Evolutionary conservation across 1,284 basidiomycete genomes (phyloP).

Genomic region (Chiua sp.): DNA sequence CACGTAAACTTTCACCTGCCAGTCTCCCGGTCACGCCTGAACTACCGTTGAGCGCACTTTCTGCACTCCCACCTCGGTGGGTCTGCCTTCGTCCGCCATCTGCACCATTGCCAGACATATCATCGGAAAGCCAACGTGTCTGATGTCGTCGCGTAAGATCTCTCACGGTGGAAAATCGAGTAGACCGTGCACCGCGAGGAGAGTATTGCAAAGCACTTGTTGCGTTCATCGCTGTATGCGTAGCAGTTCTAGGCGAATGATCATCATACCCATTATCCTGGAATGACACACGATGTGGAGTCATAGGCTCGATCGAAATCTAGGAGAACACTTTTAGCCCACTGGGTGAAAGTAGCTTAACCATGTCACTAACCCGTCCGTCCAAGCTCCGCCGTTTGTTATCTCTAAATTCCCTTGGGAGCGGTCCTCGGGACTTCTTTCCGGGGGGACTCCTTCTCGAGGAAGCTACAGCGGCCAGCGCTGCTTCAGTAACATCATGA

Average conservation of each 20-base stretch:
- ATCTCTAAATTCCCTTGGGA: constrained; percentile 67
- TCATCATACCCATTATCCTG: constrained; percentile 24
- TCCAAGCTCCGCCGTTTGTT: constrained; percentile 43
- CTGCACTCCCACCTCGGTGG: constrained; percentile 66
- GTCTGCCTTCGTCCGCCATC: constrained; percentile 50
- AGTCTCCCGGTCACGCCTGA: constrained; percentile 54
- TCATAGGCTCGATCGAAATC: constrained; percentile 32
- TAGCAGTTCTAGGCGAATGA: constrained; percentile 23
- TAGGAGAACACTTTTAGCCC: constrained; percentile 15
- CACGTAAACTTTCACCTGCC: constrained; percentile 70
- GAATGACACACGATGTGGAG: constrained; percentile 24
- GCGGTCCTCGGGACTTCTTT: constrained; percentile 53
- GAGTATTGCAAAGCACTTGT: constrained; percentile 27
- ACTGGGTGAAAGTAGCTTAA: neutral
- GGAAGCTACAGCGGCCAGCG: constrained; percentile 64
- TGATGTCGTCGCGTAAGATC: constrained; percentile 53
- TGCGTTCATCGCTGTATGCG: constrained; percentile 27
- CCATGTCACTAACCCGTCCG: constrained; percentile 45
- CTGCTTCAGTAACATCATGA: constrained; percentile 54
- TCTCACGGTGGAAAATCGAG: constrained; percentile 50
- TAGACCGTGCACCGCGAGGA: constrained; percentile 38
- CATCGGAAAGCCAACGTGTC: constrained; percentile 56
- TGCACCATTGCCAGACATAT: constrained; percentile 32
- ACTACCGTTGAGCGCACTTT: constrained; percentile 54
- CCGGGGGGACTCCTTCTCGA: constrained; percentile 51